Conservation (phyloP, 371 early-diverging fungal species). For the Actinomortierella wolfii region DNA sequence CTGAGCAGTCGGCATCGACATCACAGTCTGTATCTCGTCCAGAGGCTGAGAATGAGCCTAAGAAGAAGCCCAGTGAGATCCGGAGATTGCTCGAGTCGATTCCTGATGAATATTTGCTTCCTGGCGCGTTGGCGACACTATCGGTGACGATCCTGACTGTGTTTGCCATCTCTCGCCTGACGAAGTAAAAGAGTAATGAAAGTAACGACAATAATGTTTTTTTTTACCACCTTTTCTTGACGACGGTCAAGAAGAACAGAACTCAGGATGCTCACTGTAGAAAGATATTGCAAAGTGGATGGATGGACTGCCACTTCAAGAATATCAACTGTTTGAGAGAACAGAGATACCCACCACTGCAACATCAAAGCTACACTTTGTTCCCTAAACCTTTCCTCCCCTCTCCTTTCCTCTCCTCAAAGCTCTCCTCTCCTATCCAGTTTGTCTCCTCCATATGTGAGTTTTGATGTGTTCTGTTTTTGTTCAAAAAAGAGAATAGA, state of each 20-base stretch:
- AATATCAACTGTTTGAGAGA: background rate
- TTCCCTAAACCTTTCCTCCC: background rate
- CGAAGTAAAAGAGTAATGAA: slow-evolving; percentile 16
- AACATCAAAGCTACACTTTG: background rate
- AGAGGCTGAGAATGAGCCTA: slow-evolving; percentile 14
- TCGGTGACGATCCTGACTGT: slow-evolving; percentile 64
- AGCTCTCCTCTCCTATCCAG: background rate
- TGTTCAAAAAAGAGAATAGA: background rate
- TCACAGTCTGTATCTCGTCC: slow-evolving; percentile 1
- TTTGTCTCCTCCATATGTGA: background rate
- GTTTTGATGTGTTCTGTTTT: background rate
- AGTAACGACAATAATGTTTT: too few species aligned
- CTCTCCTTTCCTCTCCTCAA: background rate
- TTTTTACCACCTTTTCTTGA: too few species aligned
- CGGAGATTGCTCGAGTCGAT: slow-evolving; percentile 46
- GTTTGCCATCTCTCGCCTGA: slow-evolving; percentile 54
- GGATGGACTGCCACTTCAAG: slow-evolving; percentile 1
- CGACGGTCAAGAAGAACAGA: too few species aligned
- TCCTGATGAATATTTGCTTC: slow-evolving; percentile 61
- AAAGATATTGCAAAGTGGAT: background rate
- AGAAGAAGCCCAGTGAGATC: slow-evolving; percentile 34
- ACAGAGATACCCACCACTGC: background rate
- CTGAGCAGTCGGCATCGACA: slow-evolving; percentile 5
- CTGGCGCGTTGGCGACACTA: slow-evolving; percentile 64
- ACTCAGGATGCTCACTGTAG: too few species aligned